phyloP scores from a whole-genome alignment of 2,329 filamentous ascomycete species.

The Xylariaceae sp. region DNA sequence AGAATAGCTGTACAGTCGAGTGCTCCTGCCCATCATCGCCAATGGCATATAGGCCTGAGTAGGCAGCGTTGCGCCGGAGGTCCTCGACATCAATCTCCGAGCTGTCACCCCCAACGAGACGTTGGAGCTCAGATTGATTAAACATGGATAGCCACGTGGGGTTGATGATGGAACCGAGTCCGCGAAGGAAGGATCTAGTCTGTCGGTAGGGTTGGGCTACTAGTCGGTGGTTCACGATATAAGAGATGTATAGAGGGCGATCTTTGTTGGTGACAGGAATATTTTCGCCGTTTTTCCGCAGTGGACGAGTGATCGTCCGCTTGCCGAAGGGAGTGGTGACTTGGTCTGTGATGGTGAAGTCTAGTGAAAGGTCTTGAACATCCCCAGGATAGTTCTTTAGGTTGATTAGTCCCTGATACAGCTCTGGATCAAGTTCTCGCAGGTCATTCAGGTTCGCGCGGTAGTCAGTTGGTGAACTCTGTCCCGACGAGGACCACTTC shows the following conservation, averaged over 20 bases:
- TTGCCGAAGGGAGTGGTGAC: constrained; percentile 50
- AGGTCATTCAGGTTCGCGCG: constrained; percentile 94
- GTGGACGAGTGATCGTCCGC: constrained; percentile 70
- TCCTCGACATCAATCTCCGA: constrained; percentile 87
- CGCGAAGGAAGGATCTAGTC: constrained; percentile 84
- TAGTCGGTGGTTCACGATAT: constrained; percentile 85
- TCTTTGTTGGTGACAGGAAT: constrained; percentile 88
- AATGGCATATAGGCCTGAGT: constrained; percentile 84
- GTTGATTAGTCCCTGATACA: constrained; percentile 82
- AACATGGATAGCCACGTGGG: constrained; percentile 98
- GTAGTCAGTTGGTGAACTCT: constrained; percentile 63
- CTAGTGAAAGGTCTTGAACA: constrained; percentile 77
- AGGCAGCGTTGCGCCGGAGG: constrained; percentile 79
- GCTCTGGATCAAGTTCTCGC: constrained; percentile 83
- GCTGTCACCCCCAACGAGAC: constrained; percentile 85
- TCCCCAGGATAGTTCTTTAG: constrained; percentile 86
- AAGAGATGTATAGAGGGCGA: constrained; percentile 89
- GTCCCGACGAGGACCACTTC: constrained; percentile 84
- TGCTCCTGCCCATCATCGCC: constrained; percentile 90
- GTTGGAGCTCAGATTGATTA: constrained; percentile 93
- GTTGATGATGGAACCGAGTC: constrained; percentile 84
- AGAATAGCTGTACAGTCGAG: constrained; percentile 83
- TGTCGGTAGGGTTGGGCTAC: constrained; percentile 79
- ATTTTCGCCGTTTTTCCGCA: constrained; percentile 76
- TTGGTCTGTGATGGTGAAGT: constrained; percentile 86